Base-by-base conservation (phyloP, 371 early-diverging fungal species). In the Mucor irregularis region DNA sequence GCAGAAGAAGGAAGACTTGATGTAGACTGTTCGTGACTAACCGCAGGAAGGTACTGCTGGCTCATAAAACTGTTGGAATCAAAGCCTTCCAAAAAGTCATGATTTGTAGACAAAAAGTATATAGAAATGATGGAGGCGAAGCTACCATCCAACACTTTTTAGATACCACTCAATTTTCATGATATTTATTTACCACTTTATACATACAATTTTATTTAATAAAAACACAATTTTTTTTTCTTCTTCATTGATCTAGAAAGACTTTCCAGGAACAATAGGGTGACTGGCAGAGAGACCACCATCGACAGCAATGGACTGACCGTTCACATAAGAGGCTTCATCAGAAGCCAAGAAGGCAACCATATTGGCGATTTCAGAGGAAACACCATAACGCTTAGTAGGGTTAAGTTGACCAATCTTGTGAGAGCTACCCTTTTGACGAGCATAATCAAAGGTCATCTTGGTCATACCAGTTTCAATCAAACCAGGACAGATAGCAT, bases 331-430 rank as follows among this genome's bases (percentile, higher is more conserved):
- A 13, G 78, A 72, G 29, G 83, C 73, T 53, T 82, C 84, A 21
- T 80, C 77, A 46, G 76, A 78, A 5, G 84, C 81, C 28, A 83
- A 56, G 46, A 83, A 83, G 8, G 74, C 72, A 26, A 76, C 78
- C 0, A 79, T 72, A 46, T 66, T 61, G 4, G 80, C 84, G 56
- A 83, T 52, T 22, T 82, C 83, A 5, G 60, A 55, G 19, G 81
- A 48, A 54, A 73, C 45, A 37, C 78, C 83, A 53, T 76, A 76
- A 37, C 84, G 62, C 25, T 56, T 46, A 11, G 76, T 68, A 29
- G 84, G 84, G 40, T 81, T 83, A 33, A 83, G 50, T 49, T 81
- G 83, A 1, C 83, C 84, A 58, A 83, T 78, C 51, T 81, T 83
- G 48, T 69, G 55, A 4, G 58, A 40, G 5, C 62, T 59, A 8